A percentile compares a stretch with the other conserved stretches of the same genome.
These are phyloP conservation scores for Verticillium klebahnii DNA, from an alignment of 2,329 filamentous ascomycete genomes.

Conservation along the genomic window DNA sequence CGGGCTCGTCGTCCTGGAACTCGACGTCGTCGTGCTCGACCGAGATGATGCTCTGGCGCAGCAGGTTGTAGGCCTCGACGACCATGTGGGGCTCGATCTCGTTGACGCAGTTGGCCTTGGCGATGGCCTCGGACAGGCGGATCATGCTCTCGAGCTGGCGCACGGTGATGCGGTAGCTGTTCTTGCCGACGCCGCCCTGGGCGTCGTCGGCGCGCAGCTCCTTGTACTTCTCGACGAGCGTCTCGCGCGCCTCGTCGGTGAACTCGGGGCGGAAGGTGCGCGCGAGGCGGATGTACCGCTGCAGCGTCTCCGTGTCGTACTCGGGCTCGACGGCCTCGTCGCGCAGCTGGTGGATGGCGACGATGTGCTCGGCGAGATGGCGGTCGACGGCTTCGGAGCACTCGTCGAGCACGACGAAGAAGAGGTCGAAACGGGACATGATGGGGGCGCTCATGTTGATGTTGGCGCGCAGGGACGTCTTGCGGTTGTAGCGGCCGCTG, in stretches of 20 bases:
- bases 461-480: slow-evolving; percentile 86
- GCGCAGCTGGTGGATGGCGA: slow-evolving; percentile 85
- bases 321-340: slow-evolving; percentile 90
- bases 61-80: slow-evolving; percentile 83
- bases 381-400: slow-evolving; percentile 90
- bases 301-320: slow-evolving; percentile 92
- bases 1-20: slow-evolving; percentile 72
- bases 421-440: slow-evolving; percentile 98
- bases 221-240: slow-evolving; percentile 91
- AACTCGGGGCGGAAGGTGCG: slow-evolving; percentile 92
- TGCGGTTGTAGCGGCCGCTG: slow-evolving; percentile 94
- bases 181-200: slow-evolving; percentile 87
- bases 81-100: slow-evolving; percentile 84
- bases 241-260: slow-evolving; percentile 76
- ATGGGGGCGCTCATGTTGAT: slow-evolving; percentile 99
- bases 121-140: slow-evolving; percentile 92
- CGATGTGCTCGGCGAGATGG: slow-evolving; percentile 90
- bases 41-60: slow-evolving; percentile 92
- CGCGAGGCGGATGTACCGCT: slow-evolving; percentile 95
- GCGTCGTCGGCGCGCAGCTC: slow-evolving; percentile 90
- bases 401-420: slow-evolving; percentile 96
- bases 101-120: slow-evolving; percentile 93
- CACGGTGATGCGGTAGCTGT: slow-evolving; percentile 96
- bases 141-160: slow-evolving; percentile 95
- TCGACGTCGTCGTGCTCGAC: slow-evolving; percentile 98